Evolutionary conservation across 768 basidiomycete genomes (phyloP).

Genomic region (Boletus rubroflammeus): DNA sequence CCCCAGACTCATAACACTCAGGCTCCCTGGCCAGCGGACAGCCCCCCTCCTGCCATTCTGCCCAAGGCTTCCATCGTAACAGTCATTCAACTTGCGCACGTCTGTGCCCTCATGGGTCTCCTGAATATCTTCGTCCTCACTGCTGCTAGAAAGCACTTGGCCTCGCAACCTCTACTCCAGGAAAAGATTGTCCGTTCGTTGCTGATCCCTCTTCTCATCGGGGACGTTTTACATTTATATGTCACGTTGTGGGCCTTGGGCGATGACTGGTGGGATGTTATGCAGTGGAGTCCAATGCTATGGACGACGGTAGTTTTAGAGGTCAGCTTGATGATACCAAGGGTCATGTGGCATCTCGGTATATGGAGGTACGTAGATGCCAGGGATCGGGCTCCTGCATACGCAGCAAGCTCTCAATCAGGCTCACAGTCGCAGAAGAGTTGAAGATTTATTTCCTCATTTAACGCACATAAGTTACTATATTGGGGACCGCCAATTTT

Average conservation of each 20-base stretch:
- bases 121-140: conserved; percentile 66
- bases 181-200: conserved; percentile 66
- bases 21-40: conserved; percentile 63
- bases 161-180: conserved; percentile 57
- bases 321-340: conserved; percentile 61
- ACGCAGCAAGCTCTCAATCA: neutral
- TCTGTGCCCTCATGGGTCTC: conserved; percentile 69
- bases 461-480: conserved; percentile 16
- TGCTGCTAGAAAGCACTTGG: conserved; percentile 57
- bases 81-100: conserved; percentile 71
- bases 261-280: conserved; percentile 60
- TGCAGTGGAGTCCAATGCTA: conserved; percentile 64
- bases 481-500: neutral
- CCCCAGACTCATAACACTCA: conserved; percentile 67
- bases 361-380: conserved; percentile 69
- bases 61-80: conserved; percentile 66
- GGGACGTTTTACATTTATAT: conserved; percentile 62
- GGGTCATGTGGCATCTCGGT: conserved; percentile 72
- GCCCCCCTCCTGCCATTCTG: conserved; percentile 44
- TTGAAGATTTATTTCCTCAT: conserved; percentile 22
- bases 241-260: conserved; percentile 75
- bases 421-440: conserved; percentile 5
- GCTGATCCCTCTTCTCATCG: conserved; percentile 64
- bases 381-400: conserved; percentile 43
- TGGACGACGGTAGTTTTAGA: conserved; percentile 66